These are phyloP conservation scores for Leishmania arabica DNA, from an alignment of 208 protist species.

Conservation along the genomic window DNA sequence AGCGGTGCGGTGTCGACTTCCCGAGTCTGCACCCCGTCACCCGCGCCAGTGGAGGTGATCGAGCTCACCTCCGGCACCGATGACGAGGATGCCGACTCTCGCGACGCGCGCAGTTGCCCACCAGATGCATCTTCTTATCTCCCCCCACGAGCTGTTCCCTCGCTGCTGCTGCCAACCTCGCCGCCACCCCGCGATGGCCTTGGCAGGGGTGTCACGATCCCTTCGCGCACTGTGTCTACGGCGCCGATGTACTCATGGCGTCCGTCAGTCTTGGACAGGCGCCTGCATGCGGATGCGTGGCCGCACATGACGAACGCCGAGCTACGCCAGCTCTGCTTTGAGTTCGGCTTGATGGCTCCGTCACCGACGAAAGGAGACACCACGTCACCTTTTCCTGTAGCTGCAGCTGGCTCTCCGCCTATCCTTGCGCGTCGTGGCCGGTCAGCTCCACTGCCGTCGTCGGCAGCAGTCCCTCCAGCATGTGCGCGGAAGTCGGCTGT, in stretches of 20 bases:
- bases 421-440: not conserved
- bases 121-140: not conserved
- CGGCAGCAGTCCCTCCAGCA: not conserved
- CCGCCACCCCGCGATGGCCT: not conserved
- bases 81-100: constrained; percentile 1
- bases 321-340: constrained; percentile 18
- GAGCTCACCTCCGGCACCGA: constrained; percentile 11
- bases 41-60: constrained; percentile 17
- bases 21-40: not conserved
- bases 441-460: not conserved
- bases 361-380: not conserved
- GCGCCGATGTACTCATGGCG: not conserved
- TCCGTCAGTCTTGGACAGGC: not conserved
- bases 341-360: constrained; percentile 15
- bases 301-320: constrained; percentile 26
- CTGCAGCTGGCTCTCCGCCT: not conserved
- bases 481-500: not conserved
- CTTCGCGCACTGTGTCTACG: not conserved
- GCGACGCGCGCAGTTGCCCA: not conserved
- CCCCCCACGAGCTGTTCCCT: not conserved
- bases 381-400: not conserved
- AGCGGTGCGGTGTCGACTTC: too few relatives aligned
- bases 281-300: constrained; percentile 10
- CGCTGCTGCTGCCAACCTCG: not conserved
- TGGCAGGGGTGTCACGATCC: not conserved